Conservation (phyloP, 1,139 yeast species). For the Suhomyces choctaworum region DNA sequence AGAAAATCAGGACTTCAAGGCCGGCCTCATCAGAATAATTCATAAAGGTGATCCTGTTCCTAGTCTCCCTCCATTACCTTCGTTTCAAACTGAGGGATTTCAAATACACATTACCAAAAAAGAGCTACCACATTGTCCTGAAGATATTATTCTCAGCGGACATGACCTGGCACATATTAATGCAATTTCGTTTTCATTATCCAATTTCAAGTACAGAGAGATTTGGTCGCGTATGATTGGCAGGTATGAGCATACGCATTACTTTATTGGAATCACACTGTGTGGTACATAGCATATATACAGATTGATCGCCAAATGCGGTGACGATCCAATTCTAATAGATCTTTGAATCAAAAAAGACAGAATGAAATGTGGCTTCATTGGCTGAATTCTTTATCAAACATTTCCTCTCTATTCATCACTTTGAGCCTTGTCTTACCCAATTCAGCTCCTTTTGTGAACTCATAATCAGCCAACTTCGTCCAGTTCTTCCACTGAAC, state of each 20-base stretch:
- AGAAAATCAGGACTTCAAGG: slow-evolving; percentile 19
- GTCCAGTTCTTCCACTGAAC: slow-evolving; percentile 78
- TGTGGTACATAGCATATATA: slow-evolving; percentile 22
- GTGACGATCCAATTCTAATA: no score
- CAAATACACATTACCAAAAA: slow-evolving; percentile 47
- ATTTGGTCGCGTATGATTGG: slow-evolving; percentile 15
- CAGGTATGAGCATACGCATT: slow-evolving; percentile 36
- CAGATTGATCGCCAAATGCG: no score
- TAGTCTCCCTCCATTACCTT: slow-evolving; percentile 51
- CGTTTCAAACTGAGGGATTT: slow-evolving; percentile 50
- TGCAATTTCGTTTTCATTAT: neutral
- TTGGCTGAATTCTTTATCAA: slow-evolving; percentile 20
- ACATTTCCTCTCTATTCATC: slow-evolving; percentile 49
- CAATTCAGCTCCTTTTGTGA: slow-evolving; percentile 40
- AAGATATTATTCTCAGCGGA: slow-evolving; percentile 28
- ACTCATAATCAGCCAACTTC: slow-evolving; percentile 56
- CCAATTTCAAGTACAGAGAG: neutral
- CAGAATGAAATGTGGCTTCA: no score
- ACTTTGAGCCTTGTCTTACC: slow-evolving; percentile 65
- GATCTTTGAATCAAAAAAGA: no score
- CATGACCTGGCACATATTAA: neutral
- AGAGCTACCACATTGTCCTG: slow-evolving; percentile 46
- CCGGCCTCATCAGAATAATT: slow-evolving; percentile 50
- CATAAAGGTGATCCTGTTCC: slow-evolving; percentile 62
- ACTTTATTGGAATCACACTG: slow-evolving; percentile 36